Evolutionary conservation across 1,284 basidiomycete genomes (phyloP), one percentile per base, ranked within the genome.

Genomic region (Austroboletus olivaceoglutinosus): DNA sequence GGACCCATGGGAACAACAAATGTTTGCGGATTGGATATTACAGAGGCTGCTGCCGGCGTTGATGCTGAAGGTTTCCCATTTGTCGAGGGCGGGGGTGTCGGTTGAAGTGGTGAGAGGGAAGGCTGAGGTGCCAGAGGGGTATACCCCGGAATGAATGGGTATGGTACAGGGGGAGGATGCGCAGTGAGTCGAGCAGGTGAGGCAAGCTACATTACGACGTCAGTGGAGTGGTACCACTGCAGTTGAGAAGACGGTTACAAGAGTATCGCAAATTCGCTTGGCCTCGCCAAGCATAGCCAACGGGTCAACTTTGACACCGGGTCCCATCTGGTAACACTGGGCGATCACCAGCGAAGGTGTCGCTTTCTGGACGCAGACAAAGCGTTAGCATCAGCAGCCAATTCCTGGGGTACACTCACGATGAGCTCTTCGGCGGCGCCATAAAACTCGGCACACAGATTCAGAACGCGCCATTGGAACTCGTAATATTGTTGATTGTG

Each of bases 381-480:
- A 15, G 22, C 5, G 51, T 58, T 40, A 56, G 48, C 46, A 46
- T 22, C 41, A 48, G 45, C 45, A 43, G 31, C 41, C 52, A 51
- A 48, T 50, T 47, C 53, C 43, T 52, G 50, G 49, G 55, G 39
- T 30, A 30, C 52, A 80, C 87, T 69, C 65, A 91, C 88, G 48
- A 91, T 77, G 42, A 91, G 77, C 65, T 91, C 88, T 64, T 89
- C 88, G 16, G 89, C 88, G 8, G 88, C 87, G 31, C 83, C 85
- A 70, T 90, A 91, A 64, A 91, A 91, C 63, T 90, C 88, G 2
- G 84, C 82, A 66, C 88, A 91, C 34, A 91, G 71, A 61, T 88
- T 88, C 48, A 91, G 68, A 37, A 89, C 82, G 45, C 86, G 79
- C 87, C 88, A 91, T 64, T 90, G 87, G 60, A 91, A 91, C 63